phyloP scores from a whole-genome alignment of 768 basidiomycete species.

The Cubamyces sp. region DNA sequence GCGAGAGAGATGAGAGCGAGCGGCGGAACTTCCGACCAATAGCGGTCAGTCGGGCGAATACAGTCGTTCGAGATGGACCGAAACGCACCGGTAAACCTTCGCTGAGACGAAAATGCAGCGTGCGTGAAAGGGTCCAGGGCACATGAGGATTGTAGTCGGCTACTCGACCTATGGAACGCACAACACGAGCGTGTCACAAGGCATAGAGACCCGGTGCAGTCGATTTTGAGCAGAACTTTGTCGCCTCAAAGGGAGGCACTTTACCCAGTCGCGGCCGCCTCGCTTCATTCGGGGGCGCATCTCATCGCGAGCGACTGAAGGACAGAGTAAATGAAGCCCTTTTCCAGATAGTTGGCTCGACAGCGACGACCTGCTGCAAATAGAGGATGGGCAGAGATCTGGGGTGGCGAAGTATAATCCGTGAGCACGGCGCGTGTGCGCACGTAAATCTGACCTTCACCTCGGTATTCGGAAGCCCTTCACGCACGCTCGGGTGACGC shows the following conservation, averaged over 20 bases:
- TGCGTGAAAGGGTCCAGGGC: conserved; percentile 1
- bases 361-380: neutral
- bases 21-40: conserved; percentile 10
- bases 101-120: neutral
- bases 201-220: neutral
- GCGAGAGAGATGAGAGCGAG: neutral
- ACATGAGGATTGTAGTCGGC: neutral
- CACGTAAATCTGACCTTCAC: conserved; percentile 13
- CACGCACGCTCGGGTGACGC: neutral
- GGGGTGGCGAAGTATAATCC: conserved; percentile 3
- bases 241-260: neutral
- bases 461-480: neutral
- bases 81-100: conserved; percentile 17
- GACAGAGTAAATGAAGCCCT: neutral
- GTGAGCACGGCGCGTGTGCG: conserved; percentile 1
- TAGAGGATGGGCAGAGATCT: neutral
- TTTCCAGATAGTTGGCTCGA: neutral
- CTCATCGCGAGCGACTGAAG: neutral
- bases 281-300: conserved; percentile 3
- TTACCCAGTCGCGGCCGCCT: neutral
- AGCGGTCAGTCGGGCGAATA: conserved; percentile 2
- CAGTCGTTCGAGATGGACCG: conserved; percentile 5
- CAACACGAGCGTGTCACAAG: conserved; percentile 11
- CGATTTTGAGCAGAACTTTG: conserved; percentile 2
- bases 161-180: neutral